Base-by-base conservation (phyloP, 371 early-diverging fungal genomes). In the Lichtheimia ramosa region DNA sequence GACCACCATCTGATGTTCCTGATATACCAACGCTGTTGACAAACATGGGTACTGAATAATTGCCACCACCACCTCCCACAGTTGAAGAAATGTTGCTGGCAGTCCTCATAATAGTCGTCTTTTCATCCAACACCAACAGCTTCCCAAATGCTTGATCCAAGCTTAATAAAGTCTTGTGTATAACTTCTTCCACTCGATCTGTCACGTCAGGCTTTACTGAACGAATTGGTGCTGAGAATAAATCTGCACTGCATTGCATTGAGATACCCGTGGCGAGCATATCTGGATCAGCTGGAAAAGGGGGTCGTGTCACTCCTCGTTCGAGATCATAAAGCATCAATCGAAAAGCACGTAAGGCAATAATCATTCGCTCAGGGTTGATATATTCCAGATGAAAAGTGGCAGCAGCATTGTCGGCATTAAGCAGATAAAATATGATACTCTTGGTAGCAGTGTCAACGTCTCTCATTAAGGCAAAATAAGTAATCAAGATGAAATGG, bases 361-460 rank as follows among this genome's bases (percentile, higher is more conserved):
- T 85, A 14, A 88, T 86, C 73, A 89, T 83, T 13, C 92, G 79
- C 64, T 94, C 94, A 0, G 93, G 90, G 18, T 71, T 70, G 42
- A 89, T 74, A 50, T 73, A 62, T 23, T 88, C 89, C 71, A 54
- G 69, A 62, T 73, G 72, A 56, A 83, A 57, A 66, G 82, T 51
- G 63, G 68, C 18, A 58, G 82, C 62, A 72, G 43, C 15, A 5
- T 54, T 68, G 10, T 78, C 91, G 27, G 83, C 66, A 54, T 86
- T 90, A 23, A 96, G 72, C 49, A 96, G 66, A 25, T 75, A 71
- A 27, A 79, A 82, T 10, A 94, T 65, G 28, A 93, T 72, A 52
- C 87, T 87, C 50, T 89, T 90, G 43, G 89, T 82, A 7, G 88
- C 87, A 63, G 90, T 90, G 24, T 95, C 96, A 12, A 90, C 79